Percentiles rank a stretch among this genome's conserved stretches.
These are phyloP conservation scores for Sclerotinia trifoliorum DNA, from an alignment of 2,329 filamentous ascomycete genomes.

Conservation along the genomic window DNA sequence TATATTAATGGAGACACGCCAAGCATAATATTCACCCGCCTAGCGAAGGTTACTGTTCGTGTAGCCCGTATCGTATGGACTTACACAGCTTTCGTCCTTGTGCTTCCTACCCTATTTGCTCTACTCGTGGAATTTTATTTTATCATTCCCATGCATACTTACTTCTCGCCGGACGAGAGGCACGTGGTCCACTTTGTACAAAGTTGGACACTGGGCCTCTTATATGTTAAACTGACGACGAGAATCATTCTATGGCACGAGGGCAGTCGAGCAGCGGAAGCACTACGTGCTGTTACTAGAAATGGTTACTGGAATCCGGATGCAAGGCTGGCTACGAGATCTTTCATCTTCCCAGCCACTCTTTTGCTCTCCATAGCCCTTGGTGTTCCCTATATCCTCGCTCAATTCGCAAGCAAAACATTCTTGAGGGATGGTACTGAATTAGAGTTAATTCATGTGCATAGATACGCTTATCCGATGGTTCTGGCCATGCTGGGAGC, in stretches of 20 bases:
- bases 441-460: constrained; percentile 41
- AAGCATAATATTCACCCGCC: constrained; percentile 33
- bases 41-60: constrained; percentile 25
- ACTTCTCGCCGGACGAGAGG: constrained; percentile 41
- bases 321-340: constrained; percentile 73
- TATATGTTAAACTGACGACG: constrained; percentile 80
- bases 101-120: constrained; percentile 78
- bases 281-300: constrained; percentile 70
- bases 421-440: constrained; percentile 35
- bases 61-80: constrained; percentile 64
- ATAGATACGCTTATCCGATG: constrained; percentile 73
- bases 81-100: constrained; percentile 69
- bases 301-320: constrained; percentile 79
- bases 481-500: constrained; percentile 42
- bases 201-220: constrained; percentile 87
- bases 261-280: constrained; percentile 68
- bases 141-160: constrained; percentile 65
- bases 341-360: constrained; percentile 76
- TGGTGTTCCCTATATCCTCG: constrained; percentile 60
- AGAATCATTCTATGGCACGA: constrained; percentile 68
- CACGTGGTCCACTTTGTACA: constrained; percentile 87
- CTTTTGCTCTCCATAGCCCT: constrained; percentile 63
- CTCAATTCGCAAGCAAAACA: constrained; percentile 50
- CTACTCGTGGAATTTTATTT: constrained; percentile 84
- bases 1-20: constrained; percentile 35